Base-by-base conservation (phyloP, 768 basidiomycete genomes). In the Infundibulicybe gibba region DNA sequence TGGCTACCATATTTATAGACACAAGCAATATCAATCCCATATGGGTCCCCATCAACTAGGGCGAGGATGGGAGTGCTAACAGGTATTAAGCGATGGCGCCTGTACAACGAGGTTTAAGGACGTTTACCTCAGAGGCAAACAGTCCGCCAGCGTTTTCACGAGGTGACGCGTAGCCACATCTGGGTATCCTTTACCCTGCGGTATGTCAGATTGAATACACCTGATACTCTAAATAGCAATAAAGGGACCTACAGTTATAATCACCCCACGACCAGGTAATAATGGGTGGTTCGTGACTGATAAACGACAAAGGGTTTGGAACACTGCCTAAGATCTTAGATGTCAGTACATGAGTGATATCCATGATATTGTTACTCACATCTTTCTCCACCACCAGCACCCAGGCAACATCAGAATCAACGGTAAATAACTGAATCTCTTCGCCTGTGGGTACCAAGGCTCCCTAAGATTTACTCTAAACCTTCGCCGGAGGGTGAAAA, bases 321-420 rank as follows among this genome's bases (percentile, higher is more conserved):
- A 98, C n/a, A 97, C 80, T 0, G 97, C 95, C 95, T 97, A 60
- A 42, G 33, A 47, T 16, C 11, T 38, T 41, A 44, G 14, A 11
- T 41, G 14, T 43, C 5, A 37, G 6, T 19, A 30, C 17, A 21
- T 16, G 16, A 17, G 8, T 8, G 32, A 25, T 12, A 45, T n/a
- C 34, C 19, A 32, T 3, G 16, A 31, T 5, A 43, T 5, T n/a
- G n/a, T n/a, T 5, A 52, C 68, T 41, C 30, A 87, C 95, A 68
- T 99, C 97, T 69, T 99, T 99, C 67, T 99, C 97, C 14, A 97
- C 75, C n/a, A 98, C 70, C 13, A 98, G 70, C 5, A 97, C 77
- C 90, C 91, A 97, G 1, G 73, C 53, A 11, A 91, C 57, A 34
- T 73, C 61, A 9, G 72, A 66, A n/a, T 71, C 61, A 3, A 86